phyloP scores from a whole-genome alignment of 257 asterid species.

The Catharanthus roseus region DNA sequence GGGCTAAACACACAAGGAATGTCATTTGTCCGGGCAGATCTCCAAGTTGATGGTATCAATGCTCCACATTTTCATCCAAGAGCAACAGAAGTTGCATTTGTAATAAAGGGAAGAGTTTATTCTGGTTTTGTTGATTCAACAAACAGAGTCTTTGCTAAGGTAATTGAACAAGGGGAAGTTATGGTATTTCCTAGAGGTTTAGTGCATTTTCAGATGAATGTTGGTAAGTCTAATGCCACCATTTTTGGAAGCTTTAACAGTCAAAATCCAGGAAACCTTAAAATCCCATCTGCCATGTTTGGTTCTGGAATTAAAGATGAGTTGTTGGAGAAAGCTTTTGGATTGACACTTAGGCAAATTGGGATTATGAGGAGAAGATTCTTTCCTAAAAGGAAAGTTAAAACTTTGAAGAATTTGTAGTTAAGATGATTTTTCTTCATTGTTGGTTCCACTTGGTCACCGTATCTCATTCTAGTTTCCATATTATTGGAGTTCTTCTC shows the following conservation, averaged over 20 bases:
- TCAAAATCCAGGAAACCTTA: constrained; percentile 50
- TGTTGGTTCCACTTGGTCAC: not conserved
- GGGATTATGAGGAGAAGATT: constrained; percentile 34
- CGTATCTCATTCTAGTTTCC: not conserved
- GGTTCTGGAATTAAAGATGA: constrained; percentile 57
- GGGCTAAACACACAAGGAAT: constrained; percentile 57
- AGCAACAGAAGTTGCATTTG: constrained; percentile 49
- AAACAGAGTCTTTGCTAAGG: constrained; percentile 42
- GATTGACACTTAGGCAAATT: constrained; percentile 41
- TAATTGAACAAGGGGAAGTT: constrained; percentile 50
- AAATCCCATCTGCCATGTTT: constrained; percentile 42
- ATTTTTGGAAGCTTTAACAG: constrained; percentile 47
- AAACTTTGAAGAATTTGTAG: not conserved
- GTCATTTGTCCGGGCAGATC: constrained; percentile 51
- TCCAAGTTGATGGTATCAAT: constrained; percentile 47
- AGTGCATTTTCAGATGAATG: constrained; percentile 64
- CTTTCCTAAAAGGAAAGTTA: constrained; percentile 21
- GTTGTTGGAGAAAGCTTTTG: constrained; percentile 56
- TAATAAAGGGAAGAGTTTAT: constrained; percentile 44
- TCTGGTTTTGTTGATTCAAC: constrained; percentile 49
- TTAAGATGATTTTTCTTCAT: no score
- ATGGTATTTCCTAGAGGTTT: constrained; percentile 57
- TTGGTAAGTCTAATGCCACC: constrained; percentile 38
- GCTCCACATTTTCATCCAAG: constrained; percentile 54
- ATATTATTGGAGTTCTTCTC: not conserved